A percentile compares a stretch with the other conserved stretches of the same genome.
phyloP scores from a whole-genome alignment of 2,329 filamentous ascomycete species.

The Emmonsia crescens region DNA sequence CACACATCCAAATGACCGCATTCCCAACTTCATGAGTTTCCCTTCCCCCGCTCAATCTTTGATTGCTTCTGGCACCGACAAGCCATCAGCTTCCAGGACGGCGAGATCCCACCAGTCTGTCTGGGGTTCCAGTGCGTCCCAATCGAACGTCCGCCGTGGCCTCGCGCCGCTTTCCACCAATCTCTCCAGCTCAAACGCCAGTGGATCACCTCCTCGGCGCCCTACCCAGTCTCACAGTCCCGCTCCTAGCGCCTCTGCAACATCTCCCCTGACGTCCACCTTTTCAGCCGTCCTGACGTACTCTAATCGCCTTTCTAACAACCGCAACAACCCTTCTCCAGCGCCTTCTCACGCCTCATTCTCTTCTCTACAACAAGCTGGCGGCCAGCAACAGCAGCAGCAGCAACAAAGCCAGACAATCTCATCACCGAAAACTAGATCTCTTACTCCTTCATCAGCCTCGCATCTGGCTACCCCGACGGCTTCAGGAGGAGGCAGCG shows the following conservation, averaged over 20 bases:
- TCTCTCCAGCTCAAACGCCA: slow-evolving; percentile 31
- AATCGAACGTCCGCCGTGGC: slow-evolving; percentile 45
- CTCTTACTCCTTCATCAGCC: slow-evolving; percentile 43
- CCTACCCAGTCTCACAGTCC: slow-evolving; percentile 39
- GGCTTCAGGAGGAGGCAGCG: slow-evolving; percentile 42
- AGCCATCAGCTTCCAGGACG: slow-evolving; percentile 35
- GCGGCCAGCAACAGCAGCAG: slow-evolving; percentile 41
- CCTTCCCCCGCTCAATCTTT: slow-evolving; percentile 43
- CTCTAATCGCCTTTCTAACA: slow-evolving; percentile 39
- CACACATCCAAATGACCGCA: slow-evolving; percentile 40
- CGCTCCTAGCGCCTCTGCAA: slow-evolving; percentile 37
- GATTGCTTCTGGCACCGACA: slow-evolving; percentile 42
- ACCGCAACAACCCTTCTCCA: slow-evolving; percentile 42
- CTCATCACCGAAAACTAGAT: slow-evolving; percentile 46
- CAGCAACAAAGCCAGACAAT: slow-evolving; percentile 42
- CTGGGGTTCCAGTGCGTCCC: slow-evolving; percentile 46
- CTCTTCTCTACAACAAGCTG: slow-evolving; percentile 40
- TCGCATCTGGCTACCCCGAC: slow-evolving; percentile 48
- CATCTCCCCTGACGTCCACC: slow-evolving; percentile 42
- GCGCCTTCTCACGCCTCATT: slow-evolving; percentile 46
- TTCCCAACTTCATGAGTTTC: slow-evolving; percentile 45
- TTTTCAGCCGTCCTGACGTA: slow-evolving; percentile 44
- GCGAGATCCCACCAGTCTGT: slow-evolving; percentile 41
- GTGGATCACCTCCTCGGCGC: slow-evolving; percentile 34
- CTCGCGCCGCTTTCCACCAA: slow-evolving; percentile 49